phyloP scores from a whole-genome alignment of 2,329 filamentous ascomycete species.

The Annulohypoxylon truncatum region DNA sequence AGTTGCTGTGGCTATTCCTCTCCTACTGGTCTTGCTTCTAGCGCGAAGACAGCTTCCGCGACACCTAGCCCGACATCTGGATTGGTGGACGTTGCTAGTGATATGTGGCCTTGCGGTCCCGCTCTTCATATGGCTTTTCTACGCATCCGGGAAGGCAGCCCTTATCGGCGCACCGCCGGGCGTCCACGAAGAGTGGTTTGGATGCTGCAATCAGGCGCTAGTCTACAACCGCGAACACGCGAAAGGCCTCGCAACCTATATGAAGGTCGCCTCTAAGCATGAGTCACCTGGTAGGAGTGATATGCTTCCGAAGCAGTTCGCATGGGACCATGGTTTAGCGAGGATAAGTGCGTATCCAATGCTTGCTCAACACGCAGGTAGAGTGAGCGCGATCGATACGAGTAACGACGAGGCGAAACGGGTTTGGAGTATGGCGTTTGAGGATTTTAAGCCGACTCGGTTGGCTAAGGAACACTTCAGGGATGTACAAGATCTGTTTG shows the following conservation, averaged over 20 bases:
- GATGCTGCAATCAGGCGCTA: conserved; percentile 50
- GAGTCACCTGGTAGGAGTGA: conserved; percentile 44
- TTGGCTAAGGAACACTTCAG: conserved; percentile 42
- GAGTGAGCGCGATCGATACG: conserved; percentile 48
- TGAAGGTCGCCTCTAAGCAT: conserved; percentile 39
- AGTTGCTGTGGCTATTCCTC: conserved; percentile 42
- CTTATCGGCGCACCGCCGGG: conserved; percentile 44
- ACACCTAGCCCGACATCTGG: conserved; percentile 42
- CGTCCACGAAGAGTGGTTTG: conserved; percentile 49
- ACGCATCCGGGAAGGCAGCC: conserved; percentile 49
- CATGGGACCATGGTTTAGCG: conserved; percentile 47
- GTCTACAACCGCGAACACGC: conserved; percentile 48
- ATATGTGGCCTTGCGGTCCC: conserved; percentile 47
- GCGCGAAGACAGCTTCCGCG: conserved; percentile 42
- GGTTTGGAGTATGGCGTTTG: conserved; percentile 52
- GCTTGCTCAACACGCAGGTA: conserved; percentile 49
- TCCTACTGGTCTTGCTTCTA: conserved; percentile 40
- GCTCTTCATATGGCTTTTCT: conserved; percentile 49
- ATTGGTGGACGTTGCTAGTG: conserved; percentile 47
- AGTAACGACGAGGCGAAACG: conserved; percentile 46
- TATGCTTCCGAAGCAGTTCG: conserved; percentile 49
- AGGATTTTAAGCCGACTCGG: conserved; percentile 40
- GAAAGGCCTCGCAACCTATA: conserved; percentile 39
- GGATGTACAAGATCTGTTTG: conserved; percentile 45
- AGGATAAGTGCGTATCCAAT: conserved; percentile 50